Percentiles rank a stretch among this genome's conserved stretches.
Evolutionary conservation across 2,329 filamentous ascomycete species (phyloP).

Genomic region (Aspergillus chevalieri): DNA sequence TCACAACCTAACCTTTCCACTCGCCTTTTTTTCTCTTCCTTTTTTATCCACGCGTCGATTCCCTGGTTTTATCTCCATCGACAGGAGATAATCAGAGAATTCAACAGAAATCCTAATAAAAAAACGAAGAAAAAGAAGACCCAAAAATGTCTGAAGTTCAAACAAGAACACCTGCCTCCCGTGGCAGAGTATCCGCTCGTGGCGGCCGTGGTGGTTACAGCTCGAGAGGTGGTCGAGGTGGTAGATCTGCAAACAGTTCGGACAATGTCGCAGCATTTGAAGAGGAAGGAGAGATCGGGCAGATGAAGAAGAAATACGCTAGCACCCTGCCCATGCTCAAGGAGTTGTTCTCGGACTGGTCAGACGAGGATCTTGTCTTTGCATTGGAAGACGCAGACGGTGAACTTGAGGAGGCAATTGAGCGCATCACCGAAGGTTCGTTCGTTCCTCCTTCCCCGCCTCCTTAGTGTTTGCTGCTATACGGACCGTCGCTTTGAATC

Average conservation of each 20-base stretch:
- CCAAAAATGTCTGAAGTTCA: slow-evolving; percentile 82
- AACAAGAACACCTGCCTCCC: slow-evolving; percentile 71
- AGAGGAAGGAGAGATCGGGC: slow-evolving; percentile 83
- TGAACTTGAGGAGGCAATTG: slow-evolving; percentile 44
- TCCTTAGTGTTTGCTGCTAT: not conserved
- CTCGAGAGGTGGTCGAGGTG: slow-evolving; percentile 64
- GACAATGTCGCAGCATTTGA: slow-evolving; percentile 59
- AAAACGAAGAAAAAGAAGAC: not conserved
- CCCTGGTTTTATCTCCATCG: slow-evolving; percentile 14
- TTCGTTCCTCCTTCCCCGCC: not conserved
- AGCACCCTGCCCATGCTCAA: slow-evolving; percentile 73
- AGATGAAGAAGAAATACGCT: slow-evolving; percentile 86
- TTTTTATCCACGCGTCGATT: not conserved
- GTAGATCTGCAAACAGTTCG: slow-evolving; percentile 62
- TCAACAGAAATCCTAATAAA: slow-evolving; percentile 33
- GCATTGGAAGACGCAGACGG: slow-evolving; percentile 70
- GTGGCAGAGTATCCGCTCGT: slow-evolving; percentile 84
- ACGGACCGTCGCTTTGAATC: not conserved
- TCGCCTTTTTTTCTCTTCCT: slow-evolving; percentile 22
- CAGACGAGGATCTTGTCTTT: slow-evolving; percentile 88
- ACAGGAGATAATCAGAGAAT: slow-evolving; percentile 20
- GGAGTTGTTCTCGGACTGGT: slow-evolving; percentile 94
- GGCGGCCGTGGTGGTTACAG: slow-evolving; percentile 74
- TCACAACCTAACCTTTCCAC: slow-evolving; percentile 18
- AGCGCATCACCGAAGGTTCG: slow-evolving; percentile 47